A percentile compares a stretch with the other conserved stretches of the same genome.
Evolutionary conservation across 1,139 yeast genomes (phyloP).

Genomic region (Candida tropicalis): DNA sequence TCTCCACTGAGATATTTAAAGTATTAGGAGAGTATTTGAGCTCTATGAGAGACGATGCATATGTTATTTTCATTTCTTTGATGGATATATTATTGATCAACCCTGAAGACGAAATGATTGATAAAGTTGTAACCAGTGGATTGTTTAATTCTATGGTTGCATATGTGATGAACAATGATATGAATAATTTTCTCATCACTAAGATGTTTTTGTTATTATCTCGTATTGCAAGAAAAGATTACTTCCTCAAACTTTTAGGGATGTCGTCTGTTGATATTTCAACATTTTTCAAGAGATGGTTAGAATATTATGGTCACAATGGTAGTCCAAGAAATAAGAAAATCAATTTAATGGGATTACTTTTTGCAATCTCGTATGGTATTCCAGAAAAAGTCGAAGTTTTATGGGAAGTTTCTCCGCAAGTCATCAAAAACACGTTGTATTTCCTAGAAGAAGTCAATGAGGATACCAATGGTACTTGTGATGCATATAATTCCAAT

Average conservation of each 20-base stretch:
- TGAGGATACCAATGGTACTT: constrained; percentile 60
- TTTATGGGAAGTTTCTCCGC: constrained; percentile 22
- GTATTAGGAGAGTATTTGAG: constrained; percentile 58
- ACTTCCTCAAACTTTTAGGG: constrained; percentile 41
- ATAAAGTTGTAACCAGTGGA: constrained; percentile 46
- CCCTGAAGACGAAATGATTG: constrained; percentile 29
- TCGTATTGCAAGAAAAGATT: constrained; percentile 44
- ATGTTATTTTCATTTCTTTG: constrained; percentile 56
- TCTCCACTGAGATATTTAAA: constrained; percentile 46
- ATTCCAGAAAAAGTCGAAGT: constrained; percentile 24
- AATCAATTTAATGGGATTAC: constrained; percentile 60
- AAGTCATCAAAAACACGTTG: constrained; percentile 56
- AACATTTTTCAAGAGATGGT: constrained; percentile 36
- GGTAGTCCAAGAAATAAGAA: constrained; percentile 73
- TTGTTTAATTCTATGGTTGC: constrained; percentile 48
- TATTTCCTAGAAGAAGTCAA: constrained; percentile 74
- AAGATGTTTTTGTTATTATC: constrained; percentile 57
- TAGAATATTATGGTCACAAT: constrained; percentile 45
- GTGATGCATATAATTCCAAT: constrained; percentile 63
- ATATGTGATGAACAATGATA: constrained; percentile 46
- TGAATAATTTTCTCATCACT: constrained; percentile 49
- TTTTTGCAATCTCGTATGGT: constrained; percentile 39
- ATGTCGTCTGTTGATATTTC: constrained; percentile 29
- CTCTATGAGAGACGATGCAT: constrained; percentile 71
- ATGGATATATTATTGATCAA: constrained; percentile 57